A percentile compares a stretch with the other conserved stretches of the same genome.
phyloP scores from a whole-genome alignment of 2,329 filamentous ascomycete species.

The Paecilomyces sp. region DNA sequence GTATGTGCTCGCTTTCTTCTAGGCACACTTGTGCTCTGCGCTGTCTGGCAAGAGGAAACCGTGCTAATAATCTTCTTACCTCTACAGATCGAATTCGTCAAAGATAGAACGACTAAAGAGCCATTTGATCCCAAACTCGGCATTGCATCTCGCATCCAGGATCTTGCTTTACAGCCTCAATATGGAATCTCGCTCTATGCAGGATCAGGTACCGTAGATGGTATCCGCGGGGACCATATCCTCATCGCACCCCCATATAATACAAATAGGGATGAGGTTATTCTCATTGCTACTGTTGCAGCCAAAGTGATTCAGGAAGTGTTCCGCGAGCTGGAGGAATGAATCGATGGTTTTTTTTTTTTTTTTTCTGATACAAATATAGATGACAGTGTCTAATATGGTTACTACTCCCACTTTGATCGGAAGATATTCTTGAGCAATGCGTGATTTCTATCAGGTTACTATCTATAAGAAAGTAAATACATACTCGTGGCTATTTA shows the following conservation, averaged over 20 bases:
- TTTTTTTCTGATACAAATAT: background rate
- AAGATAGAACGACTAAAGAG: constrained; percentile 47
- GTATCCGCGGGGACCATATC: constrained; percentile 59
- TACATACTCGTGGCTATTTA: too few relatives aligned
- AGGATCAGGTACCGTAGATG: constrained; percentile 55
- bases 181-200: constrained; percentile 57
- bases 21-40: background rate
- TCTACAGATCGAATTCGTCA: constrained; percentile 49
- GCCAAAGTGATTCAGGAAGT: constrained; percentile 47
- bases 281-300: constrained; percentile 47
- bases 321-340: constrained; percentile 22
- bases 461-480: too few relatives aligned
- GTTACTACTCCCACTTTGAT: too few relatives aligned
- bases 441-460: too few relatives aligned
- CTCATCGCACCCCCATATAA: constrained; percentile 65
- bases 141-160: constrained; percentile 45
- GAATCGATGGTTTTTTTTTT: background rate
- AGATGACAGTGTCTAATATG: background rate
- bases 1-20: constrained; percentile 31
- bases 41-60: too few relatives aligned
- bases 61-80: background rate
- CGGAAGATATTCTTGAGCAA: too few relatives aligned
- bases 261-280: constrained; percentile 50
- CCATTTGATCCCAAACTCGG: constrained; percentile 42
- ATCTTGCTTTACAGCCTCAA: constrained; percentile 38